Evolutionary conservation across 805 yeast species (phyloP), one percentile per base, ranked within the genome.

Genomic region (Starmerella vaccinii): DNA sequence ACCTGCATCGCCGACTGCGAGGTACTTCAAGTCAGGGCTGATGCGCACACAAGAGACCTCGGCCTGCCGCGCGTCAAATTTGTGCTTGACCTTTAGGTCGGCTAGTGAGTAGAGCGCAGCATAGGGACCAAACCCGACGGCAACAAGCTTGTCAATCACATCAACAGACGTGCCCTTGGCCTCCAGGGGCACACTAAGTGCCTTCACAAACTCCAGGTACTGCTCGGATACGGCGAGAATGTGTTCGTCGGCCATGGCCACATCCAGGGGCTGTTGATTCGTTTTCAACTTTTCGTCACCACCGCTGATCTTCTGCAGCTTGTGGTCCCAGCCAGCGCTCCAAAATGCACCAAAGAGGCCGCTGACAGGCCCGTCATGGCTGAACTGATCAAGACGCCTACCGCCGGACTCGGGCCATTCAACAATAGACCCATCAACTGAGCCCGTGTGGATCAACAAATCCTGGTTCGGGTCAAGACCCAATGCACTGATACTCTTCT

Each of bases 311-410:
- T 66, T 59, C 61, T 75, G 77, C 42, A 88, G 60, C 13, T 77
- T 77, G 62, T 86, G 95, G 66, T 90, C 98, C 97, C 97, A 92
- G 3, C 89, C 94, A 19, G 78, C 71, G 47, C 71, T 66, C 18
- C 78, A 60, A 0, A 65, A 60, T 0, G 63, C 65, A 12, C 62
- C 60, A 5, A 76, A 74, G 21, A 78, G 61, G 2, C 81, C 80
- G 30, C 77, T 78, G 41, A 90, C 75, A 55, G 82, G 75, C 57
- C 88, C 87, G 0, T 75, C 62, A 65, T 89, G 97, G 2, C 68
- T 74, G 13, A 61, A 59, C 27, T 32, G n/a, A 10, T 46, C 49
- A 2, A 73, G 58, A 10, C 69, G 59, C 1, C 49, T 44, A 10
- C 75, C 74, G 7, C 69, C 64, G 16, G 72, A 69, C 1, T 61